Base-by-base conservation (phyloP, 139 green algal genomes). In the Klebsormidium nitens region DNA sequence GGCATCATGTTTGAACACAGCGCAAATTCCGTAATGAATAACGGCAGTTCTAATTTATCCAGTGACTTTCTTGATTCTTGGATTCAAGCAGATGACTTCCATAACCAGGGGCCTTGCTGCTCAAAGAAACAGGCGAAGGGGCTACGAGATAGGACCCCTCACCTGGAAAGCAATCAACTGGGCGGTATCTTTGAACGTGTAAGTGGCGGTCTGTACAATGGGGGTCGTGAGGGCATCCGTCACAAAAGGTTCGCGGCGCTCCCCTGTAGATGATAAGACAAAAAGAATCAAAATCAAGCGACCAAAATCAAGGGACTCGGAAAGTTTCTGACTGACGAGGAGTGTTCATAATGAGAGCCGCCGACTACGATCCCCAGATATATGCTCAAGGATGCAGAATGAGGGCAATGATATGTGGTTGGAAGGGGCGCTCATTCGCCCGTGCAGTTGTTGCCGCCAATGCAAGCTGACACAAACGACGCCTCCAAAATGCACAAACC, bases 141-240 rank as follows among this genome's bases (percentile, higher is more conserved):
- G 23, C 23, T 23, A 55, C 23, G 23, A 55, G 23, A 55, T 23
- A 55, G 46, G 23, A 23, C 23, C 19, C 14, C 56, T 48, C 50
- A 75, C 71, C 57, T 74, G 68, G 42, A 74, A 84, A 2, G 36
- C 93, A 36, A 99, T 97, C 29, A 99, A 80, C 81, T 98, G 87
- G 38, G 48, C 65, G 37, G 78, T 89, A 76, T 84, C 59, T 46
- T 87, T 85, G 74, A 98, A 98, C 4, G 81, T 91, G 83, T 96
- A 99, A 1, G 95, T 99, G 1, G 91, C 87, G 1, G 93, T 98
- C 71, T 95, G 89, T 1, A 95, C 91, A 60, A 99, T 95, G 3
- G 95, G 95, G 23, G 95, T 99, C 1, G 94, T 97, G 34, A 99
- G 77, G 11, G 90, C 87, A 75, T 99, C 95, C 31, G 80, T 75